phyloP scores from a whole-genome alignment of 2,329 filamentous ascomycete genomes.

The Alternaria gansuensis region DNA sequence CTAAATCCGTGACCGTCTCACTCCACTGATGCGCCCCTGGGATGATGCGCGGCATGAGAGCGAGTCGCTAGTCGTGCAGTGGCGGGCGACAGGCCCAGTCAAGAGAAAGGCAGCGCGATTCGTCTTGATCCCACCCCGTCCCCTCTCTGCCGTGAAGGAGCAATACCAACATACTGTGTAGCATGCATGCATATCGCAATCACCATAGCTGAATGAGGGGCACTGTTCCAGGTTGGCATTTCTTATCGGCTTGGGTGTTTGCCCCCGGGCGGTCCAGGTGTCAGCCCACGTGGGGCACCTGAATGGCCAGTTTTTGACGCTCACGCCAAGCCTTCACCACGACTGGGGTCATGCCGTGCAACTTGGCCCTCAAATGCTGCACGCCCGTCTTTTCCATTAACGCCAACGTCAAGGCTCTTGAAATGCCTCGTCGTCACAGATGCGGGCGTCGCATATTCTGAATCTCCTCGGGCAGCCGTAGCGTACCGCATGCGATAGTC shows the following conservation, averaged over 20 bases:
- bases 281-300: conserved; percentile 22
- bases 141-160: not conserved
- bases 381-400: conserved; percentile 29
- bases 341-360: conserved; percentile 30
- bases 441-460: conserved; percentile 31
- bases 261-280: conserved; percentile 24
- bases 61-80: conserved; percentile 1
- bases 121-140: not conserved
- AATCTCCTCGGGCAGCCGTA: conserved; percentile 28
- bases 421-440: conserved; percentile 37
- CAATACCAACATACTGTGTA: not conserved
- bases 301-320: conserved; percentile 31
- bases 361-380: conserved; percentile 32
- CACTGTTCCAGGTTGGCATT: conserved; percentile 11
- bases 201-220: not conserved
- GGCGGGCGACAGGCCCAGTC: not conserved
- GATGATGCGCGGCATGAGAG: not conserved
- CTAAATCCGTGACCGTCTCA: not conserved
- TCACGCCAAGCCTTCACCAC: conserved; percentile 27
- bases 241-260: conserved; percentile 12
- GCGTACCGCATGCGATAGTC: conserved; percentile 33
- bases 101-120: not conserved
- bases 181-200: conserved; percentile 1
- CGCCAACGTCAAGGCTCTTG: conserved; percentile 27
- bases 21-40: conserved; percentile 7